Conservation (phyloP, 2,329 filamentous ascomycete genomes). For the Exophiala xenobiotica region DNA sequence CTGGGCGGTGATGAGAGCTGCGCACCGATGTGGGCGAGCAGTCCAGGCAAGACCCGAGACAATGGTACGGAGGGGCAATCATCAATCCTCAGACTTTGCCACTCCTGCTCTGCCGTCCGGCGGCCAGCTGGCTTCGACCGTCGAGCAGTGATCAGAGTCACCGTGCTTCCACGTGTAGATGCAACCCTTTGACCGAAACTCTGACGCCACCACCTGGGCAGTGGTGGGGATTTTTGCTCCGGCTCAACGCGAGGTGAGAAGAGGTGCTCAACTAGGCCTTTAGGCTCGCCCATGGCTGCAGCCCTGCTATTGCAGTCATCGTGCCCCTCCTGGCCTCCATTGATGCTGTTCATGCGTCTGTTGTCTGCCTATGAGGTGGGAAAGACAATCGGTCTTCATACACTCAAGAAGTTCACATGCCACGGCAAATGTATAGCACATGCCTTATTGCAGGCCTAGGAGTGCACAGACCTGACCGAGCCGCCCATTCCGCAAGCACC, state of each 20-base stretch:
- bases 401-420: too few species aligned
- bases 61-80: conserved; percentile 10
- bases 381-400: too few species aligned
- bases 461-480: neutral
- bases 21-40: conserved; percentile 3
- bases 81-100: neutral
- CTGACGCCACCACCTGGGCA: neutral
- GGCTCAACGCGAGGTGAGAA: too few species aligned
- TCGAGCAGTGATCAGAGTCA: neutral
- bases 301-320: too few species aligned
- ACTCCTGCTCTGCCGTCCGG: conserved; percentile 2
- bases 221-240: too few species aligned
- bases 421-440: too few species aligned
- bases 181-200: neutral
- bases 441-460: too few species aligned
- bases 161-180: conserved; percentile 1
- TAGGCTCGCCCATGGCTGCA: too few species aligned
- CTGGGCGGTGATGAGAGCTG: conserved; percentile 12
- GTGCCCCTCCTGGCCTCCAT: too few species aligned
- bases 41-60: conserved; percentile 16
- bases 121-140: neutral
- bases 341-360: too few species aligned
- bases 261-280: too few species aligned
- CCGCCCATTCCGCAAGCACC: neutral
- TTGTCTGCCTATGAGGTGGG: too few species aligned